phyloP scores from a whole-genome alignment of 2,329 filamentous ascomycete genomes.

The Fusarium pseudonygamai region DNA sequence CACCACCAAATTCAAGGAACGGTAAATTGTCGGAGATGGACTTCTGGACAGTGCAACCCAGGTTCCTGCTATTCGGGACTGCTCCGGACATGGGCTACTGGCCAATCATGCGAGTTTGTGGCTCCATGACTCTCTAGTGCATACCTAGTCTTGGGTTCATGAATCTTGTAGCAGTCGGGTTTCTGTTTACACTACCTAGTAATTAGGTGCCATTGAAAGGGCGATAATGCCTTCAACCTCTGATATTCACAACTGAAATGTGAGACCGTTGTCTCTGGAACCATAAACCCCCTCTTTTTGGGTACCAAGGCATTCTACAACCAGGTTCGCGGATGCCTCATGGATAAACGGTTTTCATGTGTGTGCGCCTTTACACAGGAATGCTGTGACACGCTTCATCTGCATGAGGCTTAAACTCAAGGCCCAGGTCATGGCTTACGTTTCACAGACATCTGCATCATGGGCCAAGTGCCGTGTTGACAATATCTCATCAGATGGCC shows the following conservation, averaged over 20 bases:
- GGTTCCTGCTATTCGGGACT: conserved; percentile 30
- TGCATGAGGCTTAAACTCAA: conserved; percentile 23
- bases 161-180: conserved; percentile 6
- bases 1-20: conserved; percentile 22
- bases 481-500: background rate
- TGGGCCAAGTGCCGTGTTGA: conserved; percentile 8
- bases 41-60: conserved; percentile 16
- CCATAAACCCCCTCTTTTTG: background rate
- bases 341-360: conserved; percentile 16
- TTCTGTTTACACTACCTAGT: conserved; percentile 11
- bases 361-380: background rate
- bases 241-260: background rate
- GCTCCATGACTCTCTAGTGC: conserved; percentile 13
- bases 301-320: background rate
- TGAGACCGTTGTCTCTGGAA: conserved; percentile 8
- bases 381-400: conserved; percentile 24
- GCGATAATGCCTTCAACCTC: background rate
- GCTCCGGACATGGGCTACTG: conserved; percentile 1
- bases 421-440: conserved; percentile 12
- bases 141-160: conserved; percentile 11
- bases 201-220: background rate
- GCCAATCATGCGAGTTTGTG: background rate
- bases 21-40: conserved; percentile 24
- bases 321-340: conserved; percentile 11
- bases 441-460: conserved; percentile 10